Evolutionary conservation across 2,329 filamentous ascomycete genomes (phyloP).

Genomic region (Cladosporium sp.): DNA sequence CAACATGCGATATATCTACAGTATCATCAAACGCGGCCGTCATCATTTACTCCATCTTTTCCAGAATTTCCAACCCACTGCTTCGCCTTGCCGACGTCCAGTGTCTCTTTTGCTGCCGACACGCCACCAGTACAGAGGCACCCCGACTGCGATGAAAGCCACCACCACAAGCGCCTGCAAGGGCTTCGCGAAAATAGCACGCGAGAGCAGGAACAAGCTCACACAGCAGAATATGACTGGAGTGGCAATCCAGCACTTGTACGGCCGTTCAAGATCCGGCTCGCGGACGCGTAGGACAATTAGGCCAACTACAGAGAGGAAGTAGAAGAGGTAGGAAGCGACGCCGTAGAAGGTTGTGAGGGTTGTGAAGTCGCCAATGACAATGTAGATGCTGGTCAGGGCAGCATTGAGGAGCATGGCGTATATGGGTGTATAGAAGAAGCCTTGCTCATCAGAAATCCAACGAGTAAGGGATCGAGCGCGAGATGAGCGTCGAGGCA

Average conservation of each 20-base stretch:
- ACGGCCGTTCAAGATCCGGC: slow-evolving; percentile 83
- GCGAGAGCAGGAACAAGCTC: slow-evolving; percentile 83
- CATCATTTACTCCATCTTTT: slow-evolving; percentile 39
- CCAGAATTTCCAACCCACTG: slow-evolving; percentile 43
- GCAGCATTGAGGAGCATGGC: slow-evolving; percentile 79
- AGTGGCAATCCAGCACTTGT: slow-evolving; percentile 94
- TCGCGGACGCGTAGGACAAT: slow-evolving; percentile 88
- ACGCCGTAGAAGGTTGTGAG: slow-evolving; percentile 97
- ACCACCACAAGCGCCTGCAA: slow-evolving; percentile 86
- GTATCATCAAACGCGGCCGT: not conserved
- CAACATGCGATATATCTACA: slow-evolving; percentile 3
- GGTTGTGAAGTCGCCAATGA: slow-evolving; percentile 86
- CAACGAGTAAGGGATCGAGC: slow-evolving; percentile 60
- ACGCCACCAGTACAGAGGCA: slow-evolving; percentile 88
- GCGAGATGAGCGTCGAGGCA: slow-evolving; percentile 50
- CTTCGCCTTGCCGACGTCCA: slow-evolving; percentile 30
- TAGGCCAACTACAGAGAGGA: slow-evolving; percentile 87
- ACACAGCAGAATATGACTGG: slow-evolving; percentile 99
- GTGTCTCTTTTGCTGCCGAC: slow-evolving; percentile 60
- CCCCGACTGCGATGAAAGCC: slow-evolving; percentile 76
- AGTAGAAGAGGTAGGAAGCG: slow-evolving; percentile 96
- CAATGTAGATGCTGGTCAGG: slow-evolving; percentile 74
- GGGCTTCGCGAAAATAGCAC: slow-evolving; percentile 88
- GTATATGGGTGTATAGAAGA: slow-evolving; percentile 93
- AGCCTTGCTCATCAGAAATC: slow-evolving; percentile 74